Conservation (phyloP, 108 stramenopile species). For the Nitzschia sp. region DNA sequence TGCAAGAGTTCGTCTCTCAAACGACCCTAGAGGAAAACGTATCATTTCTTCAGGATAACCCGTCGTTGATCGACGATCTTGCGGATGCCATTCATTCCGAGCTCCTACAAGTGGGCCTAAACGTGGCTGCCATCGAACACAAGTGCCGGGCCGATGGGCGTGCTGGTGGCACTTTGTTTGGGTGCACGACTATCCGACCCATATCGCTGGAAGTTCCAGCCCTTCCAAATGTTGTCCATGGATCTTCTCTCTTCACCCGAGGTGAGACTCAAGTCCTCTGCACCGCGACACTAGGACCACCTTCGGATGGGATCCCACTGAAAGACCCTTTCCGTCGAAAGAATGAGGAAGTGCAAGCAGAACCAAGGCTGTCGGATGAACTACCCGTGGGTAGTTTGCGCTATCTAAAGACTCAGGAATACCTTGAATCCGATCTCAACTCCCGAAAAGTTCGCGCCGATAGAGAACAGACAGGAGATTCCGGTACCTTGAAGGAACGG, state of each 20-base stretch:
- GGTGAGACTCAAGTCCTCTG: constrained; percentile 89
- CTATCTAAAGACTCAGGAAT: constrained; percentile 54
- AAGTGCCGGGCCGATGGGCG: constrained; percentile 64
- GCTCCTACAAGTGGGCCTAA: constrained; percentile 48
- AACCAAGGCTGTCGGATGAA: constrained; percentile 15
- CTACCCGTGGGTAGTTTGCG: constrained; percentile 62
- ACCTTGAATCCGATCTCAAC: constrained; percentile 62
- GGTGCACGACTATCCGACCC: constrained; percentile 36
- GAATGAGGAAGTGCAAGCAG: neutral
- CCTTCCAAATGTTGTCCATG: constrained; percentile 64
- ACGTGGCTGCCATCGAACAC: constrained; percentile 28
- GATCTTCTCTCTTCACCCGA: constrained; percentile 77
- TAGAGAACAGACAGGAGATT: constrained; percentile 64
- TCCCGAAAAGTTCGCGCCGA: constrained; percentile 54
- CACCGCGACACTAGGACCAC: constrained; percentile 71
- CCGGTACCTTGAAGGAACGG: constrained; percentile 56
- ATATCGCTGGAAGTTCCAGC: constrained; percentile 30
- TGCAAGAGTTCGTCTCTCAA: constrained; percentile 11
- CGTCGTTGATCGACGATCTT: constrained; percentile 9
- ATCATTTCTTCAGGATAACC: neutral
- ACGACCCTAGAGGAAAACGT: neutral
- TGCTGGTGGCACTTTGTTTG: constrained; percentile 11
- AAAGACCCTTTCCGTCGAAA: constrained; percentile 42
- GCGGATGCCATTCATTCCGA: constrained; percentile 42
- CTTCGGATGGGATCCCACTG: constrained; percentile 52